Conservation (phyloP, 2,329 filamentous ascomycete species). For the Pseudogymnoascus sp. region DNA sequence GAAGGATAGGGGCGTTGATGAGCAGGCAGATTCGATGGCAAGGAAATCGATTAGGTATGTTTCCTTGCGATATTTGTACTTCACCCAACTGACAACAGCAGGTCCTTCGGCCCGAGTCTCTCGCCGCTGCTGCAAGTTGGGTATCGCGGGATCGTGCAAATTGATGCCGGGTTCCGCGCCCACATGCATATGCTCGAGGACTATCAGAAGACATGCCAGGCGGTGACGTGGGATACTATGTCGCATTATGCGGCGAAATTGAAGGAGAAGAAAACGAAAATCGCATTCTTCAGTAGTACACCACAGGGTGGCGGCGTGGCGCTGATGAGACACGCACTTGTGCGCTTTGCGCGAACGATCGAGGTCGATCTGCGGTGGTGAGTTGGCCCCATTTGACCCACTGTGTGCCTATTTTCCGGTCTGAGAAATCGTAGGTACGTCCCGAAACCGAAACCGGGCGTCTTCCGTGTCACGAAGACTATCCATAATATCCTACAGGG, state of each 20-base stretch:
- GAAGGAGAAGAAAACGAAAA: conserved; percentile 45
- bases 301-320: conserved; percentile 60
- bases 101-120: conserved; percentile 64
- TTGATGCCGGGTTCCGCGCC: conserved; percentile 46
- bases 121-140: conserved; percentile 59
- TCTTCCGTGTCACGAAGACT: conserved; percentile 79
- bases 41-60: conserved; percentile 67
- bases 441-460: conserved; percentile 68
- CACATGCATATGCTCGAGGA: conserved; percentile 42
- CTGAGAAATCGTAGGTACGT: conserved; percentile 35
- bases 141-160: conserved; percentile 48
- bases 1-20: conserved; percentile 57
- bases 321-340: conserved; percentile 59
- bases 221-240: conserved; percentile 47
- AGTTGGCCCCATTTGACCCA: conserved; percentile 24
- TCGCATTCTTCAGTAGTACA: conserved; percentile 58
- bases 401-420: neutral
- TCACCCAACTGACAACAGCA: conserved; percentile 25
- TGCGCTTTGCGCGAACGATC: conserved; percentile 59
- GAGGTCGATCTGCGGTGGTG: conserved; percentile 69
- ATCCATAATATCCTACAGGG: conserved; percentile 86
- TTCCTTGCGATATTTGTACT: conserved; percentile 8
- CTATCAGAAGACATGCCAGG: conserved; percentile 43
- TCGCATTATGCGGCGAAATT: conserved; percentile 47
- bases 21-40: conserved; percentile 74